These are phyloP conservation scores for Globisporangium camurandrum DNA, from an alignment of 352 stramenopile genomes.

Conservation along the genomic window DNA sequence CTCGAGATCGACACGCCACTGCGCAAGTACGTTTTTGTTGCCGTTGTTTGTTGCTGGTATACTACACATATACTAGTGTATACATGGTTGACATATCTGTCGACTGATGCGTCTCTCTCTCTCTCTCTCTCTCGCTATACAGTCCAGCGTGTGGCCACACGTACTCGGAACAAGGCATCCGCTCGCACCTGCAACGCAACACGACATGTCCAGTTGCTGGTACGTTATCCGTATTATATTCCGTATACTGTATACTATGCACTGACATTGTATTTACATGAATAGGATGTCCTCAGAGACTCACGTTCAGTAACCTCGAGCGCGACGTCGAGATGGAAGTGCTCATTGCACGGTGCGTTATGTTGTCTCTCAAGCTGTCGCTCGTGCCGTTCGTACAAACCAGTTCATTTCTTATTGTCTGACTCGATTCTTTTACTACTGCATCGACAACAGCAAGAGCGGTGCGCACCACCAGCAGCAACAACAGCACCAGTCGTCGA, in stretches of 20 bases:
- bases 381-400: background rate
- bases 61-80: too few species aligned
- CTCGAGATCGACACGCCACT: constrained; percentile 73
- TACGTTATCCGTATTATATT: constrained; percentile 8
- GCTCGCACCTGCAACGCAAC: constrained; percentile 56
- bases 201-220: constrained; percentile 75
- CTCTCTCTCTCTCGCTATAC: too few species aligned
- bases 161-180: constrained; percentile 77
- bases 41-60: too few species aligned
- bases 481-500: constrained; percentile 21
- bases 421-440: too few species aligned
- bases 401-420: too few species aligned
- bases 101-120: constrained; percentile 1
- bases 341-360: constrained; percentile 46
- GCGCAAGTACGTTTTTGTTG: constrained; percentile 62
- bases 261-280: background rate
- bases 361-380: background rate
- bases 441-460: constrained; percentile 31
- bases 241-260: too few species aligned
- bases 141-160: constrained; percentile 71
- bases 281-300: constrained; percentile 58
- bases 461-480: constrained; percentile 10
- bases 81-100: background rate
- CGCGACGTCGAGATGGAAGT: constrained; percentile 86
- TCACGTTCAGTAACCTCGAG: constrained; percentile 53